phyloP scores from a whole-genome alignment of 31 red algal genomes.

The Asparagopsis taxiformis region DNA sequence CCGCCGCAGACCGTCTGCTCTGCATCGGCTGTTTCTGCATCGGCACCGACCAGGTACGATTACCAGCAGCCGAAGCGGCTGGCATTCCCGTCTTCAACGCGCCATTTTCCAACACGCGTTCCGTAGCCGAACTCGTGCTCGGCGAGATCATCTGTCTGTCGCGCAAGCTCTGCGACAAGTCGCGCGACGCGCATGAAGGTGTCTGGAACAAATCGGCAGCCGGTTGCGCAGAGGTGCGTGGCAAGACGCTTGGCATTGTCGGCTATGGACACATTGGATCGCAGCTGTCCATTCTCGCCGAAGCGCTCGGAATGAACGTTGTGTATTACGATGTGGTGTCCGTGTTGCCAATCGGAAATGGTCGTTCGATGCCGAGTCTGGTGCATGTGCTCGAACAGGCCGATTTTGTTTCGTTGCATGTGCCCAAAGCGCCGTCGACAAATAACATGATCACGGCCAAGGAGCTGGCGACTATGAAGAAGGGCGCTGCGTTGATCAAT shows the following conservation, averaged over 20 bases:
- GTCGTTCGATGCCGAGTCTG: constrained; percentile 38
- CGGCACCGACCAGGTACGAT: constrained; percentile 89
- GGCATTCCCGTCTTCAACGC: constrained; percentile 94
- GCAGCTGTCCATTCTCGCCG: constrained; percentile 89
- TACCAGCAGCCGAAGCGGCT: constrained; percentile 39
- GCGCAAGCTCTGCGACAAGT: constrained; percentile 66
- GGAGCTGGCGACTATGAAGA: constrained; percentile 74
- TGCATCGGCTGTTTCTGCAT: constrained; percentile 94
- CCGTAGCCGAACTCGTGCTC: constrained; percentile 86
- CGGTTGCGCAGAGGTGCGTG: constrained; percentile 85
- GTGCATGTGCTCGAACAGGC: constrained; percentile 61
- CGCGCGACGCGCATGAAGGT: constrained; percentile 54
- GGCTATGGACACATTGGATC: constrained; percentile 95
- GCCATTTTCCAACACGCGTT: constrained; percentile 89
- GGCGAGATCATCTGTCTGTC: constrained; percentile 84
- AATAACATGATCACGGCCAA: constrained; percentile 69
- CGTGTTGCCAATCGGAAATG: constrained; percentile 73
- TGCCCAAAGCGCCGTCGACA: constrained; percentile 70
- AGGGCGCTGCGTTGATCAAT: constrained; percentile 88
- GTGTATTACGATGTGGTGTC: constrained; percentile 91
- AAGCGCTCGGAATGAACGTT: constrained; percentile 86
- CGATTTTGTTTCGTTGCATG: constrained; percentile 88
- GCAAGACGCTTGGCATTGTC: constrained; percentile 89
- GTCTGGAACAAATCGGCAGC: constrained; percentile 78
- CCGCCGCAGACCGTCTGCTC: constrained; percentile 66